A percentile compares a stretch with the other conserved stretches of the same genome.
These are phyloP conservation scores for Alternaria postmessia DNA, from an alignment of 2,329 filamentous ascomycete genomes.

Conservation along the genomic window DNA sequence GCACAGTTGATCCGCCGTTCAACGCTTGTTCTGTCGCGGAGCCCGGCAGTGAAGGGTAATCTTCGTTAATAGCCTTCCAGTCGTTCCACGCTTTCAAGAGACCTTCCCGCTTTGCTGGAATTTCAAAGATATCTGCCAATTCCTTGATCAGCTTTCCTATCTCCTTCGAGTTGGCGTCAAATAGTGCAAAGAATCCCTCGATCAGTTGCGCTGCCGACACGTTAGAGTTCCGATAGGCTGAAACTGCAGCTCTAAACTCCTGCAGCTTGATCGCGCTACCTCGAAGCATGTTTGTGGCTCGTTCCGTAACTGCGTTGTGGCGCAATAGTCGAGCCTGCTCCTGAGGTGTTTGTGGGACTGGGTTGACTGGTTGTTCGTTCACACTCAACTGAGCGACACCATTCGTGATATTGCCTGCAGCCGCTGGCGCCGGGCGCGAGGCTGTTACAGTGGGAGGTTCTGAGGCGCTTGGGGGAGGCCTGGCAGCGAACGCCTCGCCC, in stretches of 20 bases:
- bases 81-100: slow-evolving; percentile 90
- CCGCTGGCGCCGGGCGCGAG: slow-evolving; percentile 39
- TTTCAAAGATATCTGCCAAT: slow-evolving; percentile 90
- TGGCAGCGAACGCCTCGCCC: slow-evolving; percentile 56
- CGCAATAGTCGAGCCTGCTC: slow-evolving; percentile 82
- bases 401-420: slow-evolving; percentile 29
- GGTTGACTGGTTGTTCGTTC: slow-evolving; percentile 43
- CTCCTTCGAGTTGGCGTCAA: slow-evolving; percentile 80
- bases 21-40: slow-evolving; percentile 57
- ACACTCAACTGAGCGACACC: slow-evolving; percentile 30
- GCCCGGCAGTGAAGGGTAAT: slow-evolving; percentile 88
- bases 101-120: slow-evolving; percentile 74
- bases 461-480: slow-evolving; percentile 53
- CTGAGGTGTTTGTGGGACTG: slow-evolving; percentile 65
- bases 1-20: slow-evolving; percentile 56
- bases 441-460: slow-evolving; percentile 52
- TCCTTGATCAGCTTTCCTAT: slow-evolving; percentile 91
- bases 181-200: slow-evolving; percentile 86
- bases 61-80: slow-evolving; percentile 95
- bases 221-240: slow-evolving; percentile 75
- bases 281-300: slow-evolving; percentile 80
- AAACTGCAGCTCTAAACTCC: slow-evolving; percentile 81
- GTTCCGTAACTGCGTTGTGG: slow-evolving; percentile 84
- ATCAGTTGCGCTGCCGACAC: slow-evolving; percentile 79
- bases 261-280: slow-evolving; percentile 78